These are phyloP conservation scores for Ilyonectria mors-panacis DNA, from an alignment of 2,329 filamentous ascomycete species.

Conservation along the genomic window DNA sequence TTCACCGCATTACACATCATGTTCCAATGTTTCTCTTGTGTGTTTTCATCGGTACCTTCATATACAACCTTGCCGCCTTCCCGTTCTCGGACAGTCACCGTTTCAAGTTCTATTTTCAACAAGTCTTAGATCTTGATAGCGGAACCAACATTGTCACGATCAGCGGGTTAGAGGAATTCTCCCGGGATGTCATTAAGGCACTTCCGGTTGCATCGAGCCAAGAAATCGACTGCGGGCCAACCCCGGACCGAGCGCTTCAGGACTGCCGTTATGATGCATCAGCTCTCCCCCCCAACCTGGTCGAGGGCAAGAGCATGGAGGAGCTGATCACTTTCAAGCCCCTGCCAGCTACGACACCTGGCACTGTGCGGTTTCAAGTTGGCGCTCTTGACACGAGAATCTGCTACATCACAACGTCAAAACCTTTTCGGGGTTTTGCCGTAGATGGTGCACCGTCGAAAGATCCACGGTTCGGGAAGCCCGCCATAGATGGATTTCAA, in stretches of 20 bases:
- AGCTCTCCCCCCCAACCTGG: conserved; percentile 72
- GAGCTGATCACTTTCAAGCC: conserved; percentile 75
- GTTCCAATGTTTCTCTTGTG: conserved; percentile 83
- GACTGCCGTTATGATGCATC: conserved; percentile 81
- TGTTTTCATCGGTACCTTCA: conserved; percentile 80
- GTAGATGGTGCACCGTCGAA: conserved; percentile 73
- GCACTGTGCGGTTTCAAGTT: conserved; percentile 73
- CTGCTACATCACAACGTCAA: conserved; percentile 81
- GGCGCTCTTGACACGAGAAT: conserved; percentile 82
- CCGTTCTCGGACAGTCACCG: conserved; percentile 86
- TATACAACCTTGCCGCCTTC: conserved; percentile 90
- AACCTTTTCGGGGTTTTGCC: conserved; percentile 74
- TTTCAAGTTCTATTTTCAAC: conserved; percentile 90
- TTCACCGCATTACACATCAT: conserved; percentile 89
- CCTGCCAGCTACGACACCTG: conserved; percentile 55
- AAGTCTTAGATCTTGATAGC: conserved; percentile 82
- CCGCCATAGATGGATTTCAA: conserved; percentile 72
- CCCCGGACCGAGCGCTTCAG: conserved; percentile 61
- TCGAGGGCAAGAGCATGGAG: conserved; percentile 60
- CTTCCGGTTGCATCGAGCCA: conserved; percentile 81
- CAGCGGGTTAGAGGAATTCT: conserved; percentile 76
- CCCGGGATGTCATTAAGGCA: conserved; percentile 75
- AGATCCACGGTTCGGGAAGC: conserved; percentile 76
- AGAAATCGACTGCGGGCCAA: conserved; percentile 66
- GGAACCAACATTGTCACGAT: conserved; percentile 80